Evolutionary conservation across 2,329 filamentous ascomycete species (phyloP).

Genomic region (Neopestalotiopsis sp.): DNA sequence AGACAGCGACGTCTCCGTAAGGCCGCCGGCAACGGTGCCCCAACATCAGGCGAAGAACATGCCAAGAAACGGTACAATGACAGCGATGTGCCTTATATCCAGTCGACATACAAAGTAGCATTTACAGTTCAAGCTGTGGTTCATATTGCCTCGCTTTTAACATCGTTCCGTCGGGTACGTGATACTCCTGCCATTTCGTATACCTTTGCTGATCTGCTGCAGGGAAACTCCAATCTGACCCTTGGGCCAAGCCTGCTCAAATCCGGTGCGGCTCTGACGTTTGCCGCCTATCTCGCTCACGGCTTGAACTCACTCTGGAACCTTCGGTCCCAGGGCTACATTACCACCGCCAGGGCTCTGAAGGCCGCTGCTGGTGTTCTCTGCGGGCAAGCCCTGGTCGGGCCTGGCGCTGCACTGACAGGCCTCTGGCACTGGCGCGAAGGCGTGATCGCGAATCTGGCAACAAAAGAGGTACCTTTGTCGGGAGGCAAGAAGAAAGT

Average conservation of each 20-base stretch:
- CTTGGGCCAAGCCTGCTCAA: neutral
- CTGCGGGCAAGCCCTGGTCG: conserved; percentile 22
- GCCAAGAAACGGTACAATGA: neutral
- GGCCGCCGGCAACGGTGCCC: neutral
- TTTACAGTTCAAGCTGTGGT: conserved; percentile 18
- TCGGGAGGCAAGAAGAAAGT: too few relatives aligned
- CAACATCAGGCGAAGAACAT: neutral
- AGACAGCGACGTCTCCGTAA: neutral
- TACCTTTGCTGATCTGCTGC: neutral
- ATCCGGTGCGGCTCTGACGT: neutral
- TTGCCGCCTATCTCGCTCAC: neutral
- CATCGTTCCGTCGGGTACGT: neutral
- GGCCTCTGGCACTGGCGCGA: conserved; percentile 33
- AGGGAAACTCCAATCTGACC: neutral
- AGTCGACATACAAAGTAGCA: conserved; percentile 15
- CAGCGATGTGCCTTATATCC: conserved; percentile 20
- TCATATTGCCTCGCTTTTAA: conserved; percentile 17
- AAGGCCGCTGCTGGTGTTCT: conserved; percentile 12
- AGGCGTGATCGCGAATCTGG: conserved; percentile 9
- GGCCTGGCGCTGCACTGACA: conserved; percentile 28
- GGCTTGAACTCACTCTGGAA: conserved; percentile 29
- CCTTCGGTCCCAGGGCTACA: conserved; percentile 28
- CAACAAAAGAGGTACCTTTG: too few relatives aligned
- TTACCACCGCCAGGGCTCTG: conserved; percentile 21
- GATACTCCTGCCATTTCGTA: neutral